Evolutionary conservation across 2,329 filamentous ascomycete genomes (phyloP).

Genomic region (Fusarium nelsonii): DNA sequence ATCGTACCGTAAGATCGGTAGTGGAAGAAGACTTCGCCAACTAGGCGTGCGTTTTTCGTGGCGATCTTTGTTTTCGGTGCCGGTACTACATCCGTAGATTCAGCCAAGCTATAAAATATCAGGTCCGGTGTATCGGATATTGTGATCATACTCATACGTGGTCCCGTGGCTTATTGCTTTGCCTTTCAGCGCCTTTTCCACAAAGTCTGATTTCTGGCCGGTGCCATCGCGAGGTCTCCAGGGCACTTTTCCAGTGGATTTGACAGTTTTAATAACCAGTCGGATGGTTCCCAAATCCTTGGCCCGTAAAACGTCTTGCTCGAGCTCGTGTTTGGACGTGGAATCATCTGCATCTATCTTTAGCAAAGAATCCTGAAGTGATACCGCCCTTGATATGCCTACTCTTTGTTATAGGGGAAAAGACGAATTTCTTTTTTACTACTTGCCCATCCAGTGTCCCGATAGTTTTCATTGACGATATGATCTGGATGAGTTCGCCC

Average conservation of each 20-base stretch:
- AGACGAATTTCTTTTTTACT: slow-evolving; percentile 13
- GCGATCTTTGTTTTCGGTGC: fast-evolving
- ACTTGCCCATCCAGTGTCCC: background rate
- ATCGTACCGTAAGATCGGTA: slow-evolving; percentile 43
- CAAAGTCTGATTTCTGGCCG: background rate
- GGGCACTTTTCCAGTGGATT: fast-evolving
- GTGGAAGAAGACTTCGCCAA: slow-evolving; percentile 30
- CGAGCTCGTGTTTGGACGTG: background rate
- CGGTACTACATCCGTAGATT: background rate
- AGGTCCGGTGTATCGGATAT: background rate
- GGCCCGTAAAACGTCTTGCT: background rate
- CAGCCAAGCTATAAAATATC: background rate
- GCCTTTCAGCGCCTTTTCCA: slow-evolving; percentile 48
- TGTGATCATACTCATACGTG: slow-evolving; percentile 14
- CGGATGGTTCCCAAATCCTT: slow-evolving; percentile 36
- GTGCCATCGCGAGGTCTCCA: fast-evolving
- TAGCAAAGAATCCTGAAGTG: background rate
- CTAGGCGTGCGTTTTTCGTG: fast-evolving
- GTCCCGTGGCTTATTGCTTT: slow-evolving; percentile 44
- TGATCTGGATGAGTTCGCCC: fast-evolving
- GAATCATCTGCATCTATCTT: background rate
- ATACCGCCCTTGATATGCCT: background rate
- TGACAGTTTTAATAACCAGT: background rate
- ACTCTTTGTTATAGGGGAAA: slow-evolving; percentile 23
- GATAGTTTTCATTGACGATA: background rate